Conservation (phyloP, 2,329 filamentous ascomycete species). For the Didymella glomerata region DNA sequence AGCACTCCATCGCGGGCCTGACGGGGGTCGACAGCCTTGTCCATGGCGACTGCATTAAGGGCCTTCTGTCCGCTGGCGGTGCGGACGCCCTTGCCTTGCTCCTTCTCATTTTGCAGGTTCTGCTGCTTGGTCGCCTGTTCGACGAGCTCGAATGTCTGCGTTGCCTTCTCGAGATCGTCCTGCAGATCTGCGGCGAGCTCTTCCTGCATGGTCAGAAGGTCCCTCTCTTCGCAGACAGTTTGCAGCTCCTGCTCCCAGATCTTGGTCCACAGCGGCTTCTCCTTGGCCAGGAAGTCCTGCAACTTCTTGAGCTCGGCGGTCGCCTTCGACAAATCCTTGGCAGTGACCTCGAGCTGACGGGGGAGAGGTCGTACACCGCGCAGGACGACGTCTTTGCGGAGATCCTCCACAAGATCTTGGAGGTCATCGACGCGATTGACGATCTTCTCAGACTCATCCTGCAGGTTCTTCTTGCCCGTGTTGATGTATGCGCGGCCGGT, state of each 20-base stretch:
- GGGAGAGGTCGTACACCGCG: conserved; percentile 91
- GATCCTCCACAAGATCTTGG: conserved; percentile 95
- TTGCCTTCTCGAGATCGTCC: conserved; percentile 93
- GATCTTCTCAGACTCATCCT: conserved; percentile 86
- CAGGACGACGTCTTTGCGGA: conserved; percentile 94
- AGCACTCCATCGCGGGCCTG: conserved; percentile 91
- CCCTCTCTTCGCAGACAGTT: conserved; percentile 92
- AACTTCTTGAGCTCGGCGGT: conserved; percentile 91
- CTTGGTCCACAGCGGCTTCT: conserved; percentile 98
- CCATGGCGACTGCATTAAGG: conserved; percentile 49
- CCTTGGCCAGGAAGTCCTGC: conserved; percentile 87
- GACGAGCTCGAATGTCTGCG: conserved; percentile 91
- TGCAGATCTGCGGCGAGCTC: conserved; percentile 91
- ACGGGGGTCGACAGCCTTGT: conserved; percentile 70
- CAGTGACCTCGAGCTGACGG: conserved; percentile 86
- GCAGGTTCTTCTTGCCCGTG: conserved; percentile 84
- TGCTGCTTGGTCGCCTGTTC: conserved; percentile 99
- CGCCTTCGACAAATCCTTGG: conserved; percentile 83
- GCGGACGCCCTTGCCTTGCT: conserved; percentile 54
- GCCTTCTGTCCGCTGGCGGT: conserved; percentile 59
- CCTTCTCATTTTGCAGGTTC: conserved; percentile 74
- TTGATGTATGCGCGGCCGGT: conserved; percentile 87
- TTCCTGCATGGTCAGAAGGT: conserved; percentile 95
- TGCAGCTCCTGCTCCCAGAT: conserved; percentile 99
- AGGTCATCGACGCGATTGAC: conserved; percentile 94